Evolutionary conservation across 331 rosid species (phyloP).

Genomic region (Ulmus americana): DNA sequence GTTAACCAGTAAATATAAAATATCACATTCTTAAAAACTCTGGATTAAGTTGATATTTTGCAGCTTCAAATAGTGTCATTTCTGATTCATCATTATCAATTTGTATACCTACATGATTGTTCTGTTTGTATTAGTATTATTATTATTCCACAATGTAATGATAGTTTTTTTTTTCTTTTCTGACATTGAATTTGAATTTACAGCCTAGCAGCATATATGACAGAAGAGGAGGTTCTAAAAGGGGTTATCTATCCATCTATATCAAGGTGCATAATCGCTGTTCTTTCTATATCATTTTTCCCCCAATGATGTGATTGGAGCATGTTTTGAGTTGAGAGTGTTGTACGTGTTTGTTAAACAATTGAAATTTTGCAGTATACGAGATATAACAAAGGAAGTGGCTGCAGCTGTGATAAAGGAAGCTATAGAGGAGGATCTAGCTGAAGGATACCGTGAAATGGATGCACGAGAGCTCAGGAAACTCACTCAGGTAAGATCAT

Average conservation of each 20-base stretch:
- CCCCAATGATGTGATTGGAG: slow-evolving; percentile 6
- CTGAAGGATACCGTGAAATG: slow-evolving; percentile 74
- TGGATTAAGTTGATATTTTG: background rate
- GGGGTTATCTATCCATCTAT: slow-evolving; percentile 86
- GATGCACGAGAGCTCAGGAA: slow-evolving; percentile 74
- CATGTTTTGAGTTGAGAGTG: slow-evolving; percentile 12
- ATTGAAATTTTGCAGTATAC: slow-evolving; percentile 56
- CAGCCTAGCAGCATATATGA: slow-evolving; percentile 95
- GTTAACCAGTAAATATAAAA: too few relatives aligned
- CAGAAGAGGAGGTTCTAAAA: slow-evolving; percentile 76
- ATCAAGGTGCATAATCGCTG: slow-evolving; percentile 50
- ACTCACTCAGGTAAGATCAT: slow-evolving; percentile 46
- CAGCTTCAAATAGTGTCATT: background rate
- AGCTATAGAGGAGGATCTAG: slow-evolving; percentile 84
- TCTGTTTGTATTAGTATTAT: background rate
- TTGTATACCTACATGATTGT: background rate
- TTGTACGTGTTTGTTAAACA: slow-evolving; percentile 22
- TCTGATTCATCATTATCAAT: background rate
- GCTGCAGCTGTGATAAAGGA: slow-evolving; percentile 90
- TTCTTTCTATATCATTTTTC: slow-evolving; percentile 2
- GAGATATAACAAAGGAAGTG: slow-evolving; percentile 85
- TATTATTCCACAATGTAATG: background rate
- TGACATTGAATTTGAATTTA: slow-evolving; percentile 26
- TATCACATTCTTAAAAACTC: background rate
- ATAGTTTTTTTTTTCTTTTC: slow-evolving; percentile 3